These are phyloP conservation scores for Piper longum DNA, from an alignment of 164 flowering plant species.

Conservation along the genomic window DNA sequence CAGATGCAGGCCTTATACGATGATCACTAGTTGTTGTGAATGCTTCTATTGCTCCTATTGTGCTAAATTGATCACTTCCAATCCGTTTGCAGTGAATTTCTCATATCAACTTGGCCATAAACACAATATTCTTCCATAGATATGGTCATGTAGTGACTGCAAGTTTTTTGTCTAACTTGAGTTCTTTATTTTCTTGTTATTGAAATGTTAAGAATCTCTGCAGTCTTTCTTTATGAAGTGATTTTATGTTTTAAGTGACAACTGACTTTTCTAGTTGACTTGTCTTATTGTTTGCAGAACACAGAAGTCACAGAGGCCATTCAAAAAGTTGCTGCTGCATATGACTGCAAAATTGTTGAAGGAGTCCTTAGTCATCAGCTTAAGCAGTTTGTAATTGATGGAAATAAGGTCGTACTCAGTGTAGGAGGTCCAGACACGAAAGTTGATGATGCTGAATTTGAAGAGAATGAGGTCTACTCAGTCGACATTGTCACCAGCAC, in stretches of 20 bases:
- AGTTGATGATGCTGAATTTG: constrained; percentile 95
- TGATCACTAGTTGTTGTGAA: too few relatives aligned
- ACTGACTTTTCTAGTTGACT: background rate
- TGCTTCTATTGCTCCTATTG: too few relatives aligned
- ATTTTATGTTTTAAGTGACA: background rate
- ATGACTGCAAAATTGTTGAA: constrained; percentile 94
- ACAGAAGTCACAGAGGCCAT: constrained; percentile 93
- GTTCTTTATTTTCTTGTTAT: too few relatives aligned
- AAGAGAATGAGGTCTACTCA: constrained; percentile 89
- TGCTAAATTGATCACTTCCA: too few relatives aligned
- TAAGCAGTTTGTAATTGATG: constrained; percentile 90
- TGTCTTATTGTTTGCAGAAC: constrained; percentile 34
- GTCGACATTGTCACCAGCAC: constrained; percentile 83
- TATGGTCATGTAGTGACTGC: too few relatives aligned
- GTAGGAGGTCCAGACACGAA: constrained; percentile 62
- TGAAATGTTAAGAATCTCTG: too few relatives aligned
- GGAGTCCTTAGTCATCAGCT: constrained; percentile 89
- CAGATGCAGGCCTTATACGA: too few relatives aligned
- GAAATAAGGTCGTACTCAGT: constrained; percentile 76
- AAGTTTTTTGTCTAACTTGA: too few relatives aligned
- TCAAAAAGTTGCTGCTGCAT: constrained; percentile 95
- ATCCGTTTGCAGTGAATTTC: too few relatives aligned
- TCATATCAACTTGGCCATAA: too few relatives aligned
- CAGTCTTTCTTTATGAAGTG: background rate
- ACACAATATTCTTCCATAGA: too few relatives aligned